Conservation (phyloP, 2,329 filamentous ascomycete genomes). For the Pseudocercospora musae region DNA sequence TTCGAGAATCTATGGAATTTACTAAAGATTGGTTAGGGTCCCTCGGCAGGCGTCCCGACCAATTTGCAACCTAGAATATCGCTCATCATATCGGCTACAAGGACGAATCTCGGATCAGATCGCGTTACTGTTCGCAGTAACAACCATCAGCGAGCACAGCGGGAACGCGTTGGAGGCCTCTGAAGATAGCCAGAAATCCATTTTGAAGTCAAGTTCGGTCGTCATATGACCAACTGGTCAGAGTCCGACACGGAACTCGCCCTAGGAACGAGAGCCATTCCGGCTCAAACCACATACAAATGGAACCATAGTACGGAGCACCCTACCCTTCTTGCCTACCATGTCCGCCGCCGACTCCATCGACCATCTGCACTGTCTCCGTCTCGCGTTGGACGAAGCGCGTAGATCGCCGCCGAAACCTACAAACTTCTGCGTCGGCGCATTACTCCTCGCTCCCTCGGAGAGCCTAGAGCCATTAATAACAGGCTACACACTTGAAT, state of each 20-base stretch:
- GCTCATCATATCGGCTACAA: too few species aligned
- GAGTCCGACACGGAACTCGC: background rate
- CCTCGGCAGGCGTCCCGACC: too few species aligned
- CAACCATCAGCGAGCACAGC: background rate
- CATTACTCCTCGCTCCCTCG: conserved; percentile 57
- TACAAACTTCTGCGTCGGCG: conserved; percentile 91
- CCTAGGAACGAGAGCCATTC: background rate
- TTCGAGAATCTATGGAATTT: too few species aligned
- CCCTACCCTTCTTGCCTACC: background rate
- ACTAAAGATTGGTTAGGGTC: too few species aligned
- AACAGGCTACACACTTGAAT: conserved; percentile 87
- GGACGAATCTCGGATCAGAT: too few species aligned
- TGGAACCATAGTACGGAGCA: background rate
- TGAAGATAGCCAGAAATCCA: background rate
- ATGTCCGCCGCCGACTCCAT: conserved; percentile 12
- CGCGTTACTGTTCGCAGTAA: background rate
- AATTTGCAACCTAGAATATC: too few species aligned
- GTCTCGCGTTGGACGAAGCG: conserved; percentile 71
- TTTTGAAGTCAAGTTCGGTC: too few species aligned
- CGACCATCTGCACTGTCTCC: conserved; percentile 53
- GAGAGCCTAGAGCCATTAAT: conserved; percentile 57
- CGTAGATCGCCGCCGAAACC: conserved; percentile 77
- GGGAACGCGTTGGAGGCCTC: background rate
- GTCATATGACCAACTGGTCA: background rate
- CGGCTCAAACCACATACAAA: background rate